A percentile compares a stretch with the other conserved stretches of the same genome.
Conservation (phyloP, 441 rosid genomes). For the Gossypium trilobum region DNA sequence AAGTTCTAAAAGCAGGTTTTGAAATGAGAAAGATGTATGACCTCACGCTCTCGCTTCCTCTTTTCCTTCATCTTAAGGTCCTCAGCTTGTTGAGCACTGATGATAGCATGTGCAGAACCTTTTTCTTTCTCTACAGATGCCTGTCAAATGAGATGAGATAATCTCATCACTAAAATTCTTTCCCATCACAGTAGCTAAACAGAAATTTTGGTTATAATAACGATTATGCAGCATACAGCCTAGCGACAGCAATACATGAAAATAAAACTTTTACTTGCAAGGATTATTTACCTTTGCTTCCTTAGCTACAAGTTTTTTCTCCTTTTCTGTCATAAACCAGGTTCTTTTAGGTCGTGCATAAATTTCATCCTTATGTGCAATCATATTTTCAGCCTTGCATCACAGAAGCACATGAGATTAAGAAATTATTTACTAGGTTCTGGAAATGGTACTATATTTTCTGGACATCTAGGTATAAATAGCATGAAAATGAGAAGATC, state of each 20-base stretch:
- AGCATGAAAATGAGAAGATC: not conserved
- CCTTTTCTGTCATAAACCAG: slow-evolving; percentile 86
- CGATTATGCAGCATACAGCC: not conserved
- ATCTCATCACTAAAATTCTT: not conserved
- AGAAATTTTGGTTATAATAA: not conserved
- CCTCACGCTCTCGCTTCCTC: slow-evolving; percentile 86
- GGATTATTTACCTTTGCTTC: slow-evolving; percentile 48
- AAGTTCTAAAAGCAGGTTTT: not conserved
- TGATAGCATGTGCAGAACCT: slow-evolving; percentile 42
- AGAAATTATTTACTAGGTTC: not conserved
- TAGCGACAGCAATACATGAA: not conserved
- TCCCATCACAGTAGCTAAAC: not conserved
- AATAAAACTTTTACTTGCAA: not conserved
- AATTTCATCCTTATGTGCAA: slow-evolving; percentile 72
- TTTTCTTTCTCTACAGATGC: slow-evolving; percentile 43
- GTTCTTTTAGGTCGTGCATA: slow-evolving; percentile 85
- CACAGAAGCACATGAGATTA: not conserved
- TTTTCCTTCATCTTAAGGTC: slow-evolving; percentile 87
- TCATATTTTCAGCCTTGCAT: slow-evolving; percentile 84
- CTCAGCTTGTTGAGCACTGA: slow-evolving; percentile 83
- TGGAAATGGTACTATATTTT: not conserved
- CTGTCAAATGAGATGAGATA: slow-evolving; percentile 27
- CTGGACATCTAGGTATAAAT: not conserved
- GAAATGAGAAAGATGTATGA: slow-evolving; percentile 16
- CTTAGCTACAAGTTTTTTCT: slow-evolving; percentile 68